Percentiles rank a stretch among this genome's conserved stretches.
These are phyloP conservation scores for Penicillium simplicissimum DNA, from an alignment of 495 filamentous ascomycete genomes.

Conservation along the genomic window DNA sequence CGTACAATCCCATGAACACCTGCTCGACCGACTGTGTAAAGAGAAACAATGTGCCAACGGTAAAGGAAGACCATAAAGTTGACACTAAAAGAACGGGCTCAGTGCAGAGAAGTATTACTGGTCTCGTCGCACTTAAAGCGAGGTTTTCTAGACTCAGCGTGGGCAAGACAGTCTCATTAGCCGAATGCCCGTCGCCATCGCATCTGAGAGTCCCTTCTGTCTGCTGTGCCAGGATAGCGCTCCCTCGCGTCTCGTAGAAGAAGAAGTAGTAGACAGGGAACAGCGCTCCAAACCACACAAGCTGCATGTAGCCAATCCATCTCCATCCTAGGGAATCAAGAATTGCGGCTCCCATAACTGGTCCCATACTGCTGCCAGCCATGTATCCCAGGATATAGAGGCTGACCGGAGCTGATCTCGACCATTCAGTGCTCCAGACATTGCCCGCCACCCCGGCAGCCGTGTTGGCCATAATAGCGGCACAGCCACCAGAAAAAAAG, in stretches of 20 bases:
- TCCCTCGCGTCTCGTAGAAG: slow-evolving; percentile 44
- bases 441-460: slow-evolving; percentile 48
- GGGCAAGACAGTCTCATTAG: slow-evolving; percentile 17
- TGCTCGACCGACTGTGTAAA: slow-evolving; percentile 34
- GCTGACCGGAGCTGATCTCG: slow-evolving; percentile 45
- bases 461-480: slow-evolving; percentile 46
- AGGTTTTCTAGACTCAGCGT: not conserved
- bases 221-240: slow-evolving; percentile 38
- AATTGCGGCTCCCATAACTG: slow-evolving; percentile 46
- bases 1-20: slow-evolving; percentile 24
- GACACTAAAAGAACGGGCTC: slow-evolving; percentile 54
- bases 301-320: slow-evolving; percentile 51
- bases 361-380: slow-evolving; percentile 48
- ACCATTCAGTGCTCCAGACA: slow-evolving; percentile 42
- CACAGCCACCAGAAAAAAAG: slow-evolving; percentile 49
- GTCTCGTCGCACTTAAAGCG: slow-evolving; percentile 30
- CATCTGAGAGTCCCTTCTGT: slow-evolving; percentile 29
- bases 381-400: slow-evolving; percentile 46
- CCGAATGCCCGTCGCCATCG: no score
- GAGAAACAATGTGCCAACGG: slow-evolving; percentile 52
- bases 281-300: slow-evolving; percentile 46
- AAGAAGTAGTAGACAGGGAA: slow-evolving; percentile 40
- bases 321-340: slow-evolving; percentile 42
- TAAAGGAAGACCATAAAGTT: slow-evolving; percentile 52
- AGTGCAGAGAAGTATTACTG: slow-evolving; percentile 49